phyloP scores from a whole-genome alignment of 495 filamentous ascomycete genomes.

The Daldinia caldariorum region DNA sequence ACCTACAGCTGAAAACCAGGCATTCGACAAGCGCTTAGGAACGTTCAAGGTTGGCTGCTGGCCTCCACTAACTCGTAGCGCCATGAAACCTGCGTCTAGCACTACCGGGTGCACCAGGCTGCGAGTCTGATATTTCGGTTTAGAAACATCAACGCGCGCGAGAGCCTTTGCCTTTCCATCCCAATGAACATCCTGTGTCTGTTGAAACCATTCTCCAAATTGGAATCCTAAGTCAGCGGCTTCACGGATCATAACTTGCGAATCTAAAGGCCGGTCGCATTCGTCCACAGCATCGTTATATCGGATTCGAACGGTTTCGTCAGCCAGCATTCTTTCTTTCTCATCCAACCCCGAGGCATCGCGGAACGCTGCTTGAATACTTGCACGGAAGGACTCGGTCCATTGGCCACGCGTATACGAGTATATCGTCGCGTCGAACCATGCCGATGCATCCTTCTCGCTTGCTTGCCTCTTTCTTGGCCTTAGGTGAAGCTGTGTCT shows the following conservation, averaged over 20 bases:
- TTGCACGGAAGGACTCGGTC: constrained; percentile 42
- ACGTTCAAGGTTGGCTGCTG: constrained; percentile 25
- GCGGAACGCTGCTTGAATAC: constrained; percentile 38
- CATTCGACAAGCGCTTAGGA: constrained; percentile 24
- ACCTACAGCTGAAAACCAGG: constrained; percentile 34
- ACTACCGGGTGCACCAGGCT: constrained; percentile 50
- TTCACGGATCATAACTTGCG: constrained; percentile 13
- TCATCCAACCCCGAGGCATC: constrained; percentile 38
- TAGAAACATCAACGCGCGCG: constrained; percentile 28
- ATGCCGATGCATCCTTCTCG: constrained; percentile 16
- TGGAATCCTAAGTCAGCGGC: constrained; percentile 24
- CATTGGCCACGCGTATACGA: constrained; percentile 29
- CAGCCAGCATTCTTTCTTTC: constrained; percentile 17
- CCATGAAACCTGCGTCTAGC: constrained; percentile 52
- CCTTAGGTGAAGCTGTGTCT: constrained; percentile 39
- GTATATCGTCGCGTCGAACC: constrained; percentile 37
- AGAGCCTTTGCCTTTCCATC: constrained; percentile 18
- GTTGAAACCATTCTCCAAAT: constrained; percentile 41
- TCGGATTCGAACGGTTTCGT: constrained; percentile 7
- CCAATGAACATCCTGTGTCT: constrained; percentile 34
- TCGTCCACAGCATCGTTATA: constrained; percentile 4
- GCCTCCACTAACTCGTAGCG: constrained; percentile 14
- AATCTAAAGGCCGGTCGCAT: constrained; percentile 27
- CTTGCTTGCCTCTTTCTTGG: constrained; percentile 25
- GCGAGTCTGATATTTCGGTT: constrained; percentile 15